Percentiles rank a stretch among this genome's conserved stretches.
Evolutionary conservation across 1,284 basidiomycete genomes (phyloP).

Genomic region (Malassezia globosa): DNA sequence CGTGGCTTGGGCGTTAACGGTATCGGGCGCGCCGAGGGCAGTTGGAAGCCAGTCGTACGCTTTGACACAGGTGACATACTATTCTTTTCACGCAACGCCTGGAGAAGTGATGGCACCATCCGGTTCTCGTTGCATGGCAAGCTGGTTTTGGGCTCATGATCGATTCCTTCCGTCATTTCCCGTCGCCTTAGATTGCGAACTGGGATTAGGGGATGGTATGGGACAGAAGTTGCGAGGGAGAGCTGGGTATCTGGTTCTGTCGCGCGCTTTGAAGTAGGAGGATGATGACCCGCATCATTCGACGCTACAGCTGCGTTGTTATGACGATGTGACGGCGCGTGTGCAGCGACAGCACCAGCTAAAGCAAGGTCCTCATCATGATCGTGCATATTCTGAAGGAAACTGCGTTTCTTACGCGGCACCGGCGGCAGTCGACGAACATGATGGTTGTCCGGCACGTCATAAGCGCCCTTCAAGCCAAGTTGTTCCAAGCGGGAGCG

Average conservation of each 20-base stretch:
- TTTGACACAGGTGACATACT: conserved; percentile 7
- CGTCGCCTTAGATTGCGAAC: conserved; percentile 16
- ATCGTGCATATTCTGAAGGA: background rate
- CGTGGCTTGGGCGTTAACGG: background rate
- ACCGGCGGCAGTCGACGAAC: too few relatives aligned
- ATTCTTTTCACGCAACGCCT: conserved; percentile 24
- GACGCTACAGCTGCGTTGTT: background rate
- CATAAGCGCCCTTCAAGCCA: background rate
- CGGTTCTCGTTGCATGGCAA: conserved; percentile 42
- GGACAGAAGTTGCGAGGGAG: conserved; percentile 7
- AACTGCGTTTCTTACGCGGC: background rate
- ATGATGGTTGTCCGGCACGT: background rate
- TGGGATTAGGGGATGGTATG: conserved; percentile 14
- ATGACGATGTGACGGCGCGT: conserved; percentile 35
- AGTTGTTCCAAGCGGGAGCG: background rate
- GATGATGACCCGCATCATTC: background rate
- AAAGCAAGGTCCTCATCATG: conserved; percentile 21
- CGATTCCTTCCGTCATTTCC: conserved; percentile 26
- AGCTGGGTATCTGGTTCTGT: background rate
- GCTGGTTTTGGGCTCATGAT: conserved; percentile 44
- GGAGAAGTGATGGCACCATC: conserved; percentile 39
- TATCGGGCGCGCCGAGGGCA: background rate
- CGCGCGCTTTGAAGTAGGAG: too few relatives aligned
- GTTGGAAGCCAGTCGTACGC: background rate
- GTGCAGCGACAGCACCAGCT: conserved; percentile 33